Conservation (phyloP, 768 basidiomycete genomes). For the Hygrocybe punicea region DNA sequence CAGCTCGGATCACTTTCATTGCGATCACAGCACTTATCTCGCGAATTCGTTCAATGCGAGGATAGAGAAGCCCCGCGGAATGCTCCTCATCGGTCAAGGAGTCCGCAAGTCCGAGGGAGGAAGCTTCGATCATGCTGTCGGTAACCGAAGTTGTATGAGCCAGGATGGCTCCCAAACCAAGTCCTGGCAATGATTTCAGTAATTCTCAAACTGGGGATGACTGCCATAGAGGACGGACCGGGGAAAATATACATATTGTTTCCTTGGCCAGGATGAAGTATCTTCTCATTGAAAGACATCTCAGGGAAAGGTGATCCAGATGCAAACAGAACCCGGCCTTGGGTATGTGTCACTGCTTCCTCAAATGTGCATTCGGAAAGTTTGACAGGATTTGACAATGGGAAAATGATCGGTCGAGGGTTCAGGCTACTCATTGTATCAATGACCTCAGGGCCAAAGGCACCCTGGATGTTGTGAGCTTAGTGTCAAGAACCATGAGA, state of each 20-base stretch:
- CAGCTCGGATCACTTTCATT: conserved; percentile 68
- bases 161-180: conserved; percentile 79
- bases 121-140: conserved; percentile 85
- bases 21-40: conserved; percentile 81
- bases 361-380: conserved; percentile 78
- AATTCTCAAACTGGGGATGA: conserved; percentile 3
- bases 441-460: conserved; percentile 71
- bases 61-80: conserved; percentile 69
- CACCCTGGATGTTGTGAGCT: conserved; percentile 42
- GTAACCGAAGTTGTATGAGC: conserved; percentile 66
- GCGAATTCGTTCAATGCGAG: conserved; percentile 67
- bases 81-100: conserved; percentile 71
- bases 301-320: conserved; percentile 83
- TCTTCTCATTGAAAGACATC: conserved; percentile 51
- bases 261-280: conserved; percentile 78
- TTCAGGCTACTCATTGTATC: conserved; percentile 76
- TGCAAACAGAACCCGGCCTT: conserved; percentile 79
- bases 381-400: conserved; percentile 84
- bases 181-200: conserved; percentile 43
- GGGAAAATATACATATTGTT: conserved; percentile 93
- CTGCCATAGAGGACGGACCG: conserved; percentile 35
- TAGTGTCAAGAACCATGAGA: not conserved
- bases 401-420: conserved; percentile 85
- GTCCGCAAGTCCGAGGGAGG: conserved; percentile 74
- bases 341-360: conserved; percentile 67